These are phyloP conservation scores for Lasiodiplodia theobromae DNA, from an alignment of 2,329 filamentous ascomycete species.

Conservation along the genomic window DNA sequence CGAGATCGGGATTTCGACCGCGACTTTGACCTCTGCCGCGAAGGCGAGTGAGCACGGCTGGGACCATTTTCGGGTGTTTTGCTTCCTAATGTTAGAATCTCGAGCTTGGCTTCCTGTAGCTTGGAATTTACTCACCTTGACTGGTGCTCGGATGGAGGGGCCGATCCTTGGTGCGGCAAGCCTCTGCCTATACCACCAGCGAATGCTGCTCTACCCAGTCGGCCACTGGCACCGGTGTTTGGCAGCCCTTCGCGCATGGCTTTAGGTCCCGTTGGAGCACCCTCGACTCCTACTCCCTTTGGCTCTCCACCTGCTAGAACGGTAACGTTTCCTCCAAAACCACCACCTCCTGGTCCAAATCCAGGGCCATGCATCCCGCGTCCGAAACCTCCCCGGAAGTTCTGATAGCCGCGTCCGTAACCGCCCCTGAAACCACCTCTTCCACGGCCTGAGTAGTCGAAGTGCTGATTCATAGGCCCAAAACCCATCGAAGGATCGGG, in stretches of 20 bases:
- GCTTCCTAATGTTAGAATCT: conserved; percentile 31
- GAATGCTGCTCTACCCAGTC: conserved; percentile 45
- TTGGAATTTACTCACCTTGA: conserved; percentile 18
- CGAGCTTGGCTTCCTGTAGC: background rate
- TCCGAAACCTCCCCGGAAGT: conserved; percentile 57
- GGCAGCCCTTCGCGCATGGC: conserved; percentile 90
- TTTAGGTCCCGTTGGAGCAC: conserved; percentile 89
- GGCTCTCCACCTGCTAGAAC: conserved; percentile 48
- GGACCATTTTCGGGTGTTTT: conserved; percentile 46
- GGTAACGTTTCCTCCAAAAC: conserved; percentile 41
- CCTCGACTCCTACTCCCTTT: conserved; percentile 65
- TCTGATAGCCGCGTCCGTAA: conserved; percentile 50
- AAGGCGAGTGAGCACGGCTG: conserved; percentile 49
- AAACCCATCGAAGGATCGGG: conserved; percentile 33
- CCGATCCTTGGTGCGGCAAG: conserved; percentile 2
- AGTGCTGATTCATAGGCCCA: conserved; percentile 29
- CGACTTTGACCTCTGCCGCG: conserved; percentile 35
- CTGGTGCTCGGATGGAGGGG: conserved; percentile 19
- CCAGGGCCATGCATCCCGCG: conserved; percentile 43
- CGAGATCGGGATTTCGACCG: conserved; percentile 47
- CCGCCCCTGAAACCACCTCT: conserved; percentile 58
- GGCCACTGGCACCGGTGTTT: conserved; percentile 77
- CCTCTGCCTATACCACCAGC: conserved; percentile 1
- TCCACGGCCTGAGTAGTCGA: conserved; percentile 66
- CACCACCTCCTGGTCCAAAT: conserved; percentile 31